Base-by-base conservation (phyloP, 2,329 filamentous ascomycete species). In the Penicillium sp. region DNA sequence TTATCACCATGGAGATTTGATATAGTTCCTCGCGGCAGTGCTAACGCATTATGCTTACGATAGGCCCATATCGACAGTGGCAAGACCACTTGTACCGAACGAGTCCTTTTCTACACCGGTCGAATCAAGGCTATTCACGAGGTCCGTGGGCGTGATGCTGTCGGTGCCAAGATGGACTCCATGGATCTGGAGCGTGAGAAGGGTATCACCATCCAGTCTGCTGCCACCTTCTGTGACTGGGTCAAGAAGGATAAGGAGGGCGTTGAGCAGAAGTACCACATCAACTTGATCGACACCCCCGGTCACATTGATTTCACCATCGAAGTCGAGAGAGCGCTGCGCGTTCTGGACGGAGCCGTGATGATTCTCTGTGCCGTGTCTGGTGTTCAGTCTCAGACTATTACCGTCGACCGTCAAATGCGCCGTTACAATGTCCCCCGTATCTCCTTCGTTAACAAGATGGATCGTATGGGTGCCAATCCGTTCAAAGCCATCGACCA, bases 281-380 rank as follows among this genome's bases (percentile, higher is more conserved):
- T 99, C 83, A 99, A 99, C 79, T 83, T 99, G 83, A 99, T 99
- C 74, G 95, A 99, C 77, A 99, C 95, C 0, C 95, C 95, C 3
- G 95, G 95, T 45, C 95, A 99, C 80, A 98, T 99, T 73, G 95
- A 99, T 77, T 99, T 99, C 75, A 99, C 95, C 14, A 98, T 99
- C 66, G 95, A 99, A 79, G 95, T 99, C 49, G 95, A 99, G 82
- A 86, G 95, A 76, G 95, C 95, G 59, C 81, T 99, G 75, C 87
- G 95, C 76, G 95, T 99, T 61, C 84, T 99, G 43, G 95, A 99
- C 73, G 95, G 95, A 65, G 95, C 95, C 57, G 92, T 97, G 75
- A 96, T 99, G 93, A 96, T 99, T 77, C 84, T 99, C 58, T 99
- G 95, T 75, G 95, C 95, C 63, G 95, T 98, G 62, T 96, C 91